Evolutionary conservation across 192 early-diverging fungal genomes (phyloP), one percentile per base, ranked within the genome.

Genomic region (Geosiphon pyriformis): DNA sequence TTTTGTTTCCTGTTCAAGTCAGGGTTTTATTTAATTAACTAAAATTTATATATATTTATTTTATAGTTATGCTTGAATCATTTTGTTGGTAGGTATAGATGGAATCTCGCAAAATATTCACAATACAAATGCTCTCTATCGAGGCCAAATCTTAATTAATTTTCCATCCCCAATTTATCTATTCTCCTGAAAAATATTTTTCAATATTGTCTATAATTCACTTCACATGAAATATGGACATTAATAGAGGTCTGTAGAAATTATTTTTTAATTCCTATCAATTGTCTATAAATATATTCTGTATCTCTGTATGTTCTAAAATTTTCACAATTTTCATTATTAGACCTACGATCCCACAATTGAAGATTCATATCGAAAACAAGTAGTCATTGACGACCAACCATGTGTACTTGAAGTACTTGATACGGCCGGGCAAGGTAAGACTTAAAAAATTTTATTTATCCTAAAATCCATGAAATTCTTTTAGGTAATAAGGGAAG

Each of bases 341-440:
- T 84, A 89, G 82, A 97, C 92, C 71, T 99, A 97, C 71, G 94
- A 97, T 80, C 96, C 96, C 53, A 98, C 96, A 6, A 98, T 96
- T 66, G 96, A 99, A 78, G 96, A 96, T 76, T 94, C 92, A 18
- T 99, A 97, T 77, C 82, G 94, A 60, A 95, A 94, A 80, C 94
- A 97, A 78, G 94, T 97, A 11, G 94, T 95, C 34, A 92, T 98
- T 55, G 96, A 98, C 77, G 93, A 91, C 42, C 87, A 95, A 74
- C 92, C 93, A 67, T 98, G 94, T 76, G 92, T 97, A 73, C 78
- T 98, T 30, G 94, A 98, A 78, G 91, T 98, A 71, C 82, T 98
- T 48, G 96, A 97, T 82, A 96, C 94, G 46, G 96, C 96, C 50
- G 96, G 94, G 37, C 87, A 92, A 74, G 78, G 77, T 76, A 60